These are phyloP conservation scores for Fraxinus nigra DNA, from an alignment of 305 asterid species.

Conservation along the genomic window DNA sequence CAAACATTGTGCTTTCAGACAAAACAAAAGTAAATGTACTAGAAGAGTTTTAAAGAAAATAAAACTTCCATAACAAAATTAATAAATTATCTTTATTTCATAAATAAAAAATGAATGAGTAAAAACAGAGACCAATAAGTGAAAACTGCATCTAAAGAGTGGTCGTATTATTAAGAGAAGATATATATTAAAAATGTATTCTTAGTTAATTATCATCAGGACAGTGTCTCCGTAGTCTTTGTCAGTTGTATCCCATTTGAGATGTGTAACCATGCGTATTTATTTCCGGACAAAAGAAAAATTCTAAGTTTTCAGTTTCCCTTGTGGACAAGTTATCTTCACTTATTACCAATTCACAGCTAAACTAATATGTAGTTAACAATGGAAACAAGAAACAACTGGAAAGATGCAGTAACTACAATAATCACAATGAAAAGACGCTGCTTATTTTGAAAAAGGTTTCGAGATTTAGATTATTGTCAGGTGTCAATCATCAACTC, in stretches of 20 bases:
- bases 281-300: neutral
- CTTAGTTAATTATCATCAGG: neutral
- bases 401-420: neutral
- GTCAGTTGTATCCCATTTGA: neutral
- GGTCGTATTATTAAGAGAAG: neutral
- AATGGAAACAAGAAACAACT: neutral
- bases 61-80: neutral
- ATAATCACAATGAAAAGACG: neutral
- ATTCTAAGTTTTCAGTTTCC: neutral
- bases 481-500: neutral
- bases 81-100: neutral
- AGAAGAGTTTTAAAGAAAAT: neutral
- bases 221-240: neutral
- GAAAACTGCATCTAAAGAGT: neutral
- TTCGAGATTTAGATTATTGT: neutral
- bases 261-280: neutral
- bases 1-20: neutral
- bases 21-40: neutral
- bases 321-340: neutral
- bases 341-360: neutral
- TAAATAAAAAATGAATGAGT: neutral
- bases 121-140: neutral
- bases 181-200: neutral
- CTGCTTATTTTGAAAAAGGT: neutral
- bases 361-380: neutral